Conservation (phyloP, 495 filamentous ascomycete species). For the Podospora tetraspora region DNA sequence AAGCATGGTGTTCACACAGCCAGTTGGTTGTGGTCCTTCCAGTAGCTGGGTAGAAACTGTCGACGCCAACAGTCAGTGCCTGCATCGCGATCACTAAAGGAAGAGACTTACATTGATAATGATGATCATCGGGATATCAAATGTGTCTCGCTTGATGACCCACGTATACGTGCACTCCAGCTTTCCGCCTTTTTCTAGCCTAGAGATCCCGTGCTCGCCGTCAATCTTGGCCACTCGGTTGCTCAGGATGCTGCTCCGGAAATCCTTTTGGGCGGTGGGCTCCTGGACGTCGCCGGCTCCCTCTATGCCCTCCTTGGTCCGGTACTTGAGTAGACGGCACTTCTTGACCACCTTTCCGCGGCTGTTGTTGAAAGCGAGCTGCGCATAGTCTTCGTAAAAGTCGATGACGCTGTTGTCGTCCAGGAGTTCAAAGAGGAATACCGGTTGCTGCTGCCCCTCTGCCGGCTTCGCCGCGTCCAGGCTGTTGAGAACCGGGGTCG, state of each 20-base stretch:
- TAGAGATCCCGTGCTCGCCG: constrained; percentile 68
- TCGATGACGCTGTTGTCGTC: constrained; percentile 90
- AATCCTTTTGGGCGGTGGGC: constrained; percentile 34
- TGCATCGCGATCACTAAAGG: neutral
- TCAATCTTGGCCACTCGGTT: constrained; percentile 57
- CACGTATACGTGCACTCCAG: constrained; percentile 93
- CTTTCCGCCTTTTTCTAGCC: constrained; percentile 81
- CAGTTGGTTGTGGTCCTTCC: constrained; percentile 43
- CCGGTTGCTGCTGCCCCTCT: constrained; percentile 55
- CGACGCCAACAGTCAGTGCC: neutral
- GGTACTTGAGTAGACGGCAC: constrained; percentile 88
- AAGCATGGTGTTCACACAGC: constrained; percentile 32
- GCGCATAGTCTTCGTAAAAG: constrained; percentile 94
- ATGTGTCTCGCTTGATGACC: constrained; percentile 93
- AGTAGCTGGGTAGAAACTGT: constrained; percentile 50
- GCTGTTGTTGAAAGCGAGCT: constrained; percentile 83
- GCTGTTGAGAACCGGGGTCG: constrained; percentile 43
- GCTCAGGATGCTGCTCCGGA: constrained; percentile 46
- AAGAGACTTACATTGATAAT: constrained; percentile 80
- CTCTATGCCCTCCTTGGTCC: constrained; percentile 57
- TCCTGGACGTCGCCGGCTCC: constrained; percentile 18
- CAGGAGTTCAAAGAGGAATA: constrained; percentile 85
- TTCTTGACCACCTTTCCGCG: constrained; percentile 74
- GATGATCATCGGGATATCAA: constrained; percentile 98
- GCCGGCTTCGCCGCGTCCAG: constrained; percentile 27